phyloP scores from a whole-genome alignment of 805 yeast genomes.

The Hanseniaspora taiwanica region DNA sequence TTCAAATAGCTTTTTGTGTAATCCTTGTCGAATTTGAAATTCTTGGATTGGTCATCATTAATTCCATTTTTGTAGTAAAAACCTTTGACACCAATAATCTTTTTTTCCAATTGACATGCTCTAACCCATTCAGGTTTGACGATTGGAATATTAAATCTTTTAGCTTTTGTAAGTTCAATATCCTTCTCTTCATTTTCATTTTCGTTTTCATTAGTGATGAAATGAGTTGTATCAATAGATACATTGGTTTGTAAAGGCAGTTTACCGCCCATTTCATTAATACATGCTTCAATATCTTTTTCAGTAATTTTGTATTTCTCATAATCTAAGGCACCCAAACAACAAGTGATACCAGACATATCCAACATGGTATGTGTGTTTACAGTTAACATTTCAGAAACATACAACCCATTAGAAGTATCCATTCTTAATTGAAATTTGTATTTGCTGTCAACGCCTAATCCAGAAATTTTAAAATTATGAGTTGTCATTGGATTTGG shows the following conservation, averaged over 20 bases:
- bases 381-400: conserved; percentile 53
- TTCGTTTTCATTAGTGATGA: conserved; percentile 35
- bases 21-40: conserved; percentile 1
- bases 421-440: conserved; percentile 67
- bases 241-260: conserved; percentile 55
- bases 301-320: conserved; percentile 35
- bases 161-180: conserved; percentile 60
- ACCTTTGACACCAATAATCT: conserved; percentile 87
- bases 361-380: conserved; percentile 95
- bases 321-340: conserved; percentile 64
- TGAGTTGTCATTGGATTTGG: conserved; percentile 71
- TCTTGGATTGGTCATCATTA: conserved; percentile 1
- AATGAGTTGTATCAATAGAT: conserved; percentile 87
- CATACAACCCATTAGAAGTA: conserved; percentile 80
- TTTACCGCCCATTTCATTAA: conserved; percentile 67
- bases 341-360: conserved; percentile 79
- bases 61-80: conserved; percentile 33
- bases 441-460: conserved; percentile 75
- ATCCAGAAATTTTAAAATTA: conserved; percentile 80
- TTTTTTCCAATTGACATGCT: conserved; percentile 80
- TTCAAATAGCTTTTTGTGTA: conserved; percentile 1
- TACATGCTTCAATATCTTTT: conserved; percentile 47
- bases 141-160: conserved; percentile 77
- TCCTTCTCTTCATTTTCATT: conserved; percentile 20
- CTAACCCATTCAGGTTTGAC: conserved; percentile 95